phyloP scores from a whole-genome alignment of 106 monocot genomes.

The Triglochin maritima region DNA sequence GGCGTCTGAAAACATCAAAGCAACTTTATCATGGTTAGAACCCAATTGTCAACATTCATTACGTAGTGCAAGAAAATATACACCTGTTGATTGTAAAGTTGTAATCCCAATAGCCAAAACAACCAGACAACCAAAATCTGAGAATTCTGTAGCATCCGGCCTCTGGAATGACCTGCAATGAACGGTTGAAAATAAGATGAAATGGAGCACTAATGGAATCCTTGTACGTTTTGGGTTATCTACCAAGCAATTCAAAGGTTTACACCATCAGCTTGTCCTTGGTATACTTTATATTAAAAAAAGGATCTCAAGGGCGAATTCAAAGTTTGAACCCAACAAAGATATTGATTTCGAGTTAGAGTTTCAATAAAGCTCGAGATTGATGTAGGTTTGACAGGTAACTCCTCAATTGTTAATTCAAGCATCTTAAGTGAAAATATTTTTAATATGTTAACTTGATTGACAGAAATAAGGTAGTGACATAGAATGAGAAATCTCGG shows the following conservation, averaged over 20 bases:
- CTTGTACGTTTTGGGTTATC: background rate
- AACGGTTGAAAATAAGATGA: slow-evolving; percentile 5
- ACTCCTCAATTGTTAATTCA: too few species aligned
- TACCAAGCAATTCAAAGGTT: background rate
- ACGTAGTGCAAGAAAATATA: background rate
- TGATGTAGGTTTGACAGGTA: too few species aligned
- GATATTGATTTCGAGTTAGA: background rate
- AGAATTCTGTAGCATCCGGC: slow-evolving; percentile 75
- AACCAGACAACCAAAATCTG: slow-evolving; percentile 85
- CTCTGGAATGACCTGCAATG: slow-evolving; percentile 71
- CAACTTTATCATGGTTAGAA: background rate
- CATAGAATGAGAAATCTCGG: too few species aligned
- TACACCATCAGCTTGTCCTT: background rate
- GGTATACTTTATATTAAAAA: background rate
- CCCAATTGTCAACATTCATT: slow-evolving; percentile 1
- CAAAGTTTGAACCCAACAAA: background rate
- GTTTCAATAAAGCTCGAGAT: too few species aligned
- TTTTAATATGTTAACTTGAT: too few species aligned
- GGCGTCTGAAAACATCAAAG: background rate
- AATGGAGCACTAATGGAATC: background rate
- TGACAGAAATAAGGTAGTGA: too few species aligned
- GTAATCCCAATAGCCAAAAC: slow-evolving; percentile 60
- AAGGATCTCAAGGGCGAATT: background rate
- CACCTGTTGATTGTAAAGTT: slow-evolving; percentile 70
- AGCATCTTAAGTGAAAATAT: too few species aligned